A percentile compares a stretch with the other conserved stretches of the same genome.
Evolutionary conservation across 768 basidiomycete species (phyloP).

Genomic region (Daedalea quercina): DNA sequence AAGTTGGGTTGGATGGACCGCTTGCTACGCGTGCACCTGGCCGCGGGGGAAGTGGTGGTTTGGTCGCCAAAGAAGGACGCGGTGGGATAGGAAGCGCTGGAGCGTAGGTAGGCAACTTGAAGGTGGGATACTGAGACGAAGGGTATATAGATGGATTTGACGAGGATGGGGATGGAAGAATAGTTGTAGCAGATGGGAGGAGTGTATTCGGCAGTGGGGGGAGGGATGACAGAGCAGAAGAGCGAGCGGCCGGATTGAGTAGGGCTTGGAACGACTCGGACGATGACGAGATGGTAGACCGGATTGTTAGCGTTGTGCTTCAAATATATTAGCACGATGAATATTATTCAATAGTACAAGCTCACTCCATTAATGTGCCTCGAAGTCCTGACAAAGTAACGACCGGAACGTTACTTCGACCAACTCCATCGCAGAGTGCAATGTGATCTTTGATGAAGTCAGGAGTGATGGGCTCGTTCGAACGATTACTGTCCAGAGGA

Average conservation of each 20-base stretch:
- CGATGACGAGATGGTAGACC: constrained; percentile 35
- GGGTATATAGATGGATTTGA: constrained; percentile 3
- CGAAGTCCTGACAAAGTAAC: constrained; percentile 82
- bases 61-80: constrained; percentile 31
- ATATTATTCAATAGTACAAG: neutral
- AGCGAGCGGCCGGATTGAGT: constrained; percentile 27
- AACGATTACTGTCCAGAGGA: constrained; percentile 53
- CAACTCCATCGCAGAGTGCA: constrained; percentile 50
- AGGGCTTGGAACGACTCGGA: constrained; percentile 37
- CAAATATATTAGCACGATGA: neutral
- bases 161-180: constrained; percentile 5
- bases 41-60: constrained; percentile 42
- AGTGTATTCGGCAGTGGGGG: constrained; percentile 46
- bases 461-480: constrained; percentile 51
- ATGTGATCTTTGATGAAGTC: constrained; percentile 85
- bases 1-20: constrained; percentile 16
- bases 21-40: constrained; percentile 12
- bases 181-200: constrained; percentile 19
- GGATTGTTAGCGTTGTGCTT: constrained; percentile 29
- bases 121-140: constrained; percentile 17
- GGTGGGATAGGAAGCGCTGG: constrained; percentile 22
- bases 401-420: constrained; percentile 40
- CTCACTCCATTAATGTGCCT: constrained; percentile 32
- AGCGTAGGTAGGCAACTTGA: constrained; percentile 15
- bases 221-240: constrained; percentile 34